These are phyloP conservation scores for Cyberlindnera maclurae DNA, from an alignment of 805 yeast species.

Conservation along the genomic window DNA sequence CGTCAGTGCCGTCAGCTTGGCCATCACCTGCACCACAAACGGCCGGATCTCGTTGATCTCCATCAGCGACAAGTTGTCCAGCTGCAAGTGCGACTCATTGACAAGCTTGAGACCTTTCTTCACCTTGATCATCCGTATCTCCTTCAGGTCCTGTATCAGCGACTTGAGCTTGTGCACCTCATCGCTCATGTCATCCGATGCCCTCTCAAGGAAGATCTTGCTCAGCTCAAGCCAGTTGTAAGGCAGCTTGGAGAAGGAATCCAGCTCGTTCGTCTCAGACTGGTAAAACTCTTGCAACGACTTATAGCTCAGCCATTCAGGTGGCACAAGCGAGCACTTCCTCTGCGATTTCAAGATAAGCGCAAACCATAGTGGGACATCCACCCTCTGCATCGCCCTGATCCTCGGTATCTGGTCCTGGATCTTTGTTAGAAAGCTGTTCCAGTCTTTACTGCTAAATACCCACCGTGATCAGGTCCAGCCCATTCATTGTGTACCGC, in stretches of 20 bases:
- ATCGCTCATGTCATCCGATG: constrained; percentile 73
- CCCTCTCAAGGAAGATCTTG: constrained; percentile 56
- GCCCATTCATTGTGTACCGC: constrained; percentile 58
- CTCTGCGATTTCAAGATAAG: constrained; percentile 74
- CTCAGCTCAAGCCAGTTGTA: constrained; percentile 85
- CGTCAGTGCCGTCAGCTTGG: constrained; percentile 54
- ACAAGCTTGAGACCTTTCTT: constrained; percentile 70
- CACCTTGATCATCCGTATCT: constrained; percentile 73
- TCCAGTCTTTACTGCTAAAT: no score
- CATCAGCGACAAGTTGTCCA: constrained; percentile 74
- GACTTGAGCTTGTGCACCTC: constrained; percentile 66
- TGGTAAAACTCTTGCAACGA: constrained; percentile 52
- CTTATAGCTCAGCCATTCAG: constrained; percentile 67
- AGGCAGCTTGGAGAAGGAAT: constrained; percentile 65
- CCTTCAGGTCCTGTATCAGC: constrained; percentile 75
- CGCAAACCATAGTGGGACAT: constrained; percentile 86
- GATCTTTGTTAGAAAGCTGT: constrained; percentile 21
- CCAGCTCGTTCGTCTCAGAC: constrained; percentile 52
- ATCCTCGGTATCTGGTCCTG: constrained; percentile 46
- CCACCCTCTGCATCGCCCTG: constrained; percentile 58
- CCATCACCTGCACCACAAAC: constrained; percentile 75
- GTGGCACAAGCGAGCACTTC: constrained; percentile 79
- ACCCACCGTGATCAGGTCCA: constrained; percentile 48
- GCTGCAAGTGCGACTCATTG: constrained; percentile 75
- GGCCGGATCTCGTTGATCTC: constrained; percentile 90